phyloP scores from a whole-genome alignment of 371 early-diverging fungal genomes.

The Rhizopus stolonifer region DNA sequence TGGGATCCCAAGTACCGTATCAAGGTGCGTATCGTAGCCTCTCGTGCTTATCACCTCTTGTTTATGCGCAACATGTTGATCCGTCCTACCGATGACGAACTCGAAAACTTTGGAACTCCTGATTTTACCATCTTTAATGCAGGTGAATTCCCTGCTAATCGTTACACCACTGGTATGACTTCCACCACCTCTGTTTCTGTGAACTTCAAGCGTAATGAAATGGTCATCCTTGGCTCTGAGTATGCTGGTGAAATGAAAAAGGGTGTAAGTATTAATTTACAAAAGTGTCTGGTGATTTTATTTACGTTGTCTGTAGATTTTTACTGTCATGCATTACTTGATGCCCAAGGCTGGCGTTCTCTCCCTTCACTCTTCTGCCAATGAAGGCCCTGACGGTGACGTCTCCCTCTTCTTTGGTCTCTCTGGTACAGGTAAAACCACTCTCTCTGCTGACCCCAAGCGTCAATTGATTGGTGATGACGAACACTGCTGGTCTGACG shows the following conservation, averaged over 20 bases:
- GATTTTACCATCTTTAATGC: constrained; percentile 98
- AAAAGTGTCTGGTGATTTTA: neutral
- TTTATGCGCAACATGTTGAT: constrained; percentile 99
- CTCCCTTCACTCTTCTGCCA: constrained; percentile 95
- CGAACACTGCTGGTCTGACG: constrained; percentile 97
- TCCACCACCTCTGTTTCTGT: constrained; percentile 90
- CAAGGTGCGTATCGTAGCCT: constrained; percentile 94
- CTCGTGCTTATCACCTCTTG: constrained; percentile 94
- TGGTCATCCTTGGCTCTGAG: constrained; percentile 95
- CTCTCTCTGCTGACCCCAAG: constrained; percentile 93
- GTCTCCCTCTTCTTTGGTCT: constrained; percentile 97
- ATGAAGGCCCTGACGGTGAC: constrained; percentile 90
- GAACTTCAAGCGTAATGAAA: constrained; percentile 80
- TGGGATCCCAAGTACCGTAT: constrained; percentile 97
- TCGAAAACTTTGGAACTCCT: constrained; percentile 90
- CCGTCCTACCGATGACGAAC: constrained; percentile 90
- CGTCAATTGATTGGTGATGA: constrained; percentile 96
- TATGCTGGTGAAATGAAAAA: constrained; percentile 99
- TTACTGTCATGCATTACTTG: constrained; percentile 98
- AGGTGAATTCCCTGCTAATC: constrained; percentile 96
- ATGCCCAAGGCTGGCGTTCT: constrained; percentile 97
- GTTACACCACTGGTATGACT: constrained; percentile 96
- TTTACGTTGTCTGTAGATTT: no score
- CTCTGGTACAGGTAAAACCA: constrained; percentile 98
- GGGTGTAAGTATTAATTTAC: constrained; percentile 60